Conservation (phyloP, 75 land plant genomes). For the Ceratopteris richardii region DNA sequence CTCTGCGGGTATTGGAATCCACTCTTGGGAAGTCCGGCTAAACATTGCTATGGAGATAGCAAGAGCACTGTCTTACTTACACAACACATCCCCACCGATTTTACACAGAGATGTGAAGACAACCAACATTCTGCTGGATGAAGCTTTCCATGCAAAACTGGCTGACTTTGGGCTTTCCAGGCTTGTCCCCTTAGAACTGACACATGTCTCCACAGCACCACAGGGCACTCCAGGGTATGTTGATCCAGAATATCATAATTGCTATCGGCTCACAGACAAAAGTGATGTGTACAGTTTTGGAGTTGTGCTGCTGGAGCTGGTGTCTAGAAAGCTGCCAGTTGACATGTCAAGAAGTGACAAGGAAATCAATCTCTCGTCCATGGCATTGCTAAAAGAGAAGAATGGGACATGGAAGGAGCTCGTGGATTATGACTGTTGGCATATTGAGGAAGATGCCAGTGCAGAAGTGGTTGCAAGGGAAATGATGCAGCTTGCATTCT, state of each 20-base stretch:
- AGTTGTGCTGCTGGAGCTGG: slow-evolving; percentile 18
- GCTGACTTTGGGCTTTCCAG: slow-evolving; percentile 17
- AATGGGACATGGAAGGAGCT: slow-evolving; percentile 2
- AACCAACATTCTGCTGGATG: slow-evolving; percentile 18
- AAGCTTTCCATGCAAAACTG: slow-evolving; percentile 8
- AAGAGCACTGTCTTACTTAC: slow-evolving; percentile 5
- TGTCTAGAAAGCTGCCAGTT: slow-evolving; percentile 5
- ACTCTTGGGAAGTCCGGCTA: slow-evolving; percentile 7
- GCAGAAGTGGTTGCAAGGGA: not conserved
- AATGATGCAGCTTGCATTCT: too few species aligned
- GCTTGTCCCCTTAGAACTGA: not conserved
- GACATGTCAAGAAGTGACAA: slow-evolving; percentile 8
- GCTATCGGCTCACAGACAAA: slow-evolving; percentile 14
- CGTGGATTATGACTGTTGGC: slow-evolving; percentile 5
- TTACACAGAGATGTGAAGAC: slow-evolving; percentile 20
- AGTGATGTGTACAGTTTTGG: too few species aligned
- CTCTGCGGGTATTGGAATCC: slow-evolving; percentile 4
- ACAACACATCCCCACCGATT: slow-evolving; percentile 5
- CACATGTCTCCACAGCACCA: slow-evolving; percentile 12
- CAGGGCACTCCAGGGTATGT: slow-evolving; percentile 19
- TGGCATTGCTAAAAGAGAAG: not conserved
- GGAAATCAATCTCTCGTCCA: not conserved
- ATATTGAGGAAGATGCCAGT: not conserved
- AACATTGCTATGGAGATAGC: slow-evolving; percentile 8
- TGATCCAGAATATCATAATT: slow-evolving; percentile 12